Base-by-base conservation (phyloP, 1,284 basidiomycete genomes). In the Trametes polyzona region DNA sequence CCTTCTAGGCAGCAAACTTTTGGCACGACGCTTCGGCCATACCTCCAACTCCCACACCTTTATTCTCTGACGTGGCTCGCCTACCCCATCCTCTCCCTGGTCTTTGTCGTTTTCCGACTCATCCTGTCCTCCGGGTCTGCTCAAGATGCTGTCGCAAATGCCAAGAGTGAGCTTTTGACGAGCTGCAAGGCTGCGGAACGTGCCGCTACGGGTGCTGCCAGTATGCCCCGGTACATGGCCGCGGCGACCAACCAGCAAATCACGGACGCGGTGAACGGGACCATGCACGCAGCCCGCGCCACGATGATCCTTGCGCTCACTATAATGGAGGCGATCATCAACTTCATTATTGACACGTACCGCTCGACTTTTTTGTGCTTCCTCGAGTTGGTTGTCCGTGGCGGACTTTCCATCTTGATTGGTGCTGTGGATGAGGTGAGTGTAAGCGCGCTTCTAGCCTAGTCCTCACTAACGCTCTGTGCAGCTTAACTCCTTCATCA, bases 301-400 rank as follows among this genome's bases (percentile, higher is more conserved):
- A 83, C 87, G 4, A 80, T 96, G 52, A 77, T 92, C 30, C 76
- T 93, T 36, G 77, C 89, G 3, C 77, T 96, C 57, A 95, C 89
- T 0, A 78, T 87, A 37, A 89, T 96, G 82, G 90, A 96, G 69
- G 86, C 80, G 1, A 86, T 96, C 65, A 89, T 96, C 73, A 91
- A 93, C 65, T 98, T 98, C 73, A 83, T 97, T 57, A 85, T 98
- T 65, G 90, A 95, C 74, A 85, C 90, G 51, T 99, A 98, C 71
- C 87, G 94, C 35, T 94, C 92, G 4, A 88, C 95, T 1, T 87
- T 97, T 65, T 79, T 98, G 47, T 98, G 96, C 74, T 94, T 96
- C 62, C 77, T 98, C 62, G 93, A 98, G 75, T 80, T 98, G 43
- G 85, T 93, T 12, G 88, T 99, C 2, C 83, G 88, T 21, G 94